Conservation (phyloP, 306 rosid species). For the Albizia julibrissin region DNA sequence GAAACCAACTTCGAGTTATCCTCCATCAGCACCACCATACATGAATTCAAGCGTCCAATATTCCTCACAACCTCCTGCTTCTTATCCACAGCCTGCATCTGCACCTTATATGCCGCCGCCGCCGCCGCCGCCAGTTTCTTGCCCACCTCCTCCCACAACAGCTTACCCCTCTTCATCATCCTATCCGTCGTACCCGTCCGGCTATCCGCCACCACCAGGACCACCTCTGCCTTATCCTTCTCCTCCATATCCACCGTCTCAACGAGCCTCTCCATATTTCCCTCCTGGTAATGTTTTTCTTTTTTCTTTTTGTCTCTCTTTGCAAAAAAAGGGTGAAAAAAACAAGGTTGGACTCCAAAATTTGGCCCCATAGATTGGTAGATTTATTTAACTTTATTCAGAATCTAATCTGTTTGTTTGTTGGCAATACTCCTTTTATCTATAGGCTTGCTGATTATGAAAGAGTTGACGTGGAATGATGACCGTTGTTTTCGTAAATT, state of each 20-base stretch:
- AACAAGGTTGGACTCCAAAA: not conserved
- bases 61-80: not conserved
- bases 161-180: conserved; percentile 3
- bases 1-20: conserved; percentile 19
- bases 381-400: not conserved
- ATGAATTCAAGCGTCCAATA: not conserved
- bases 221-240: conserved; percentile 36
- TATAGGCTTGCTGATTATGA: not conserved
- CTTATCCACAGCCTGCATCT: not conserved
- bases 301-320: not conserved
- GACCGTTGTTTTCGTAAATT: not conserved
- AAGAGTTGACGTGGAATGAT: not conserved
- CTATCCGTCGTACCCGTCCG: conserved; percentile 5
- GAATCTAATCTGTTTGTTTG: not conserved
- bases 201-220: conserved; percentile 2
- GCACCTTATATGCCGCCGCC: not conserved
- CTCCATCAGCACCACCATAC: conserved; percentile 18
- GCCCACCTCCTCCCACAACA: not conserved
- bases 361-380: not conserved
- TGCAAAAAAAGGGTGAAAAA: not conserved
- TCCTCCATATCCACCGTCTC: not conserved
- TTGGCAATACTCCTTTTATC: not conserved
- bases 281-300: conserved; percentile 46
- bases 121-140: not conserved
- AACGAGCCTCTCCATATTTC: conserved; percentile 26